phyloP scores from a whole-genome alignment of 306 rosid species.

The Trifolium fragiferum region DNA sequence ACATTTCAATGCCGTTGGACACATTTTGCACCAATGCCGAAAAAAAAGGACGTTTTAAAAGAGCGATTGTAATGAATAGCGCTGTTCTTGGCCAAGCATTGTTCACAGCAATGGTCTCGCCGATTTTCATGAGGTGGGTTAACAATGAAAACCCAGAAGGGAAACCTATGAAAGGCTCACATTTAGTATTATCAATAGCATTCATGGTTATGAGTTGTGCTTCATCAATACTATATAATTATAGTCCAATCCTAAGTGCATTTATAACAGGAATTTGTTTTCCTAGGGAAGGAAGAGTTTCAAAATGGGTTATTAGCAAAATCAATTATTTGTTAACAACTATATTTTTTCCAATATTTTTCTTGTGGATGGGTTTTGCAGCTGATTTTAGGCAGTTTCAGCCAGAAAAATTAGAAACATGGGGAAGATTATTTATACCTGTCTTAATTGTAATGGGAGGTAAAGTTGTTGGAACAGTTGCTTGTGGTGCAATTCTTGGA shows the following conservation, averaged over 20 bases:
- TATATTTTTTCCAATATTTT: constrained; percentile 79
- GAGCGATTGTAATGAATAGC: constrained; percentile 37
- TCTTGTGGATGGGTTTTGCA: constrained; percentile 91
- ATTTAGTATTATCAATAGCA: constrained; percentile 77
- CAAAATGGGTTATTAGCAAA: constrained; percentile 79
- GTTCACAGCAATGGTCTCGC: constrained; percentile 67
- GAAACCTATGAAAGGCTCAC: constrained; percentile 86
- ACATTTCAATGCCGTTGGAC: constrained; percentile 53
- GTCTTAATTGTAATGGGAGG: constrained; percentile 54
- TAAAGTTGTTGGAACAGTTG: constrained; percentile 71
- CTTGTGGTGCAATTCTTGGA: constrained; percentile 71
- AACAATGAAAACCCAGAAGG: constrained; percentile 95
- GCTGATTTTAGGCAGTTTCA: constrained; percentile 55
- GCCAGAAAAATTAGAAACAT: constrained; percentile 46
- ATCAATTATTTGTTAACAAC: constrained; percentile 69
- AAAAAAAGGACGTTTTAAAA: background rate
- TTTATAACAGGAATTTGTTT: constrained; percentile 82
- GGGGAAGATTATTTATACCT: constrained; percentile 58
- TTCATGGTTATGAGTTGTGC: constrained; percentile 69
- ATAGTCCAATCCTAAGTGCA: constrained; percentile 78
- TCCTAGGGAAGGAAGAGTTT: constrained; percentile 83
- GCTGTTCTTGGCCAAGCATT: constrained; percentile 56
- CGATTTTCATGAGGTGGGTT: constrained; percentile 79
- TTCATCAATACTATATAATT: constrained; percentile 62
- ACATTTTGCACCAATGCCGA: background rate